Percentiles rank a stretch among this genome's conserved stretches.
Evolutionary conservation across 2,329 filamentous ascomycete genomes (phyloP).

Genomic region (Xylaria arbuscula): DNA sequence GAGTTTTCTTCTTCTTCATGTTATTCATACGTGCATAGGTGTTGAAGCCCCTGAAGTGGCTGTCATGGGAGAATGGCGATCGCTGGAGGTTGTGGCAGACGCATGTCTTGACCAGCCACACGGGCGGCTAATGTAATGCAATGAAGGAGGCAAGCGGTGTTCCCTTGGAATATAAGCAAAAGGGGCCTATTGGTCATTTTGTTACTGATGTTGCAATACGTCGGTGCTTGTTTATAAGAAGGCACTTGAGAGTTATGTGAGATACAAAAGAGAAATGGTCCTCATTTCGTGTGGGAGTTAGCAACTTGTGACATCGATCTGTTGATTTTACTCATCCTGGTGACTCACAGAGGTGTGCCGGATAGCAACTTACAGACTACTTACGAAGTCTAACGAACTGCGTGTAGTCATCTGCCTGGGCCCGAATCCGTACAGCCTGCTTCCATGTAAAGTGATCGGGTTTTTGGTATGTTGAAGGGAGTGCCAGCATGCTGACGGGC

Average conservation of each 20-base stretch:
- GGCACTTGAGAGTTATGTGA: slow-evolving; percentile 12
- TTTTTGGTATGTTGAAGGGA: slow-evolving; percentile 41
- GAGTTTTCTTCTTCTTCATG: no score
- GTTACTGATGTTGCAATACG: slow-evolving; percentile 15
- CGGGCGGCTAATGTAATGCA: slow-evolving; percentile 11
- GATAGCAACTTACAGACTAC: slow-evolving; percentile 42
- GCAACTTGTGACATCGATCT: slow-evolving; percentile 3
- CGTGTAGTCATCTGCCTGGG: slow-evolving; percentile 44
- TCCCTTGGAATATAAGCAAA: slow-evolving; percentile 31
- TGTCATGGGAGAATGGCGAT: slow-evolving; percentile 40
- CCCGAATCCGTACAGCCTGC: slow-evolving; percentile 38
- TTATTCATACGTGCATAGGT: no score
- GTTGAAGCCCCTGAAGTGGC: slow-evolving; percentile 41
- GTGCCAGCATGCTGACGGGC: slow-evolving; percentile 31
- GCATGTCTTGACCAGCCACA: slow-evolving; percentile 14
- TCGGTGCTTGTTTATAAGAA: slow-evolving; percentile 11
- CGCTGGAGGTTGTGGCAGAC: slow-evolving; percentile 20
- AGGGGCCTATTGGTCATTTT: slow-evolving; percentile 46
- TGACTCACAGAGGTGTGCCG: slow-evolving; percentile 41
- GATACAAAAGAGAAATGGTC: slow-evolving; percentile 30
- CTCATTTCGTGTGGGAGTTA: not conserved
- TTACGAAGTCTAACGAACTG: slow-evolving; percentile 39
- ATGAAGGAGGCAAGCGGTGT: slow-evolving; percentile 18
- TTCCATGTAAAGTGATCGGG: slow-evolving; percentile 42
- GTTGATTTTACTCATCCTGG: slow-evolving; percentile 43